Percentiles rank a stretch among this genome's conserved stretches.
Conservation (phyloP, 164 flowering plant genomes). For the Pachysandra terminalis region DNA sequence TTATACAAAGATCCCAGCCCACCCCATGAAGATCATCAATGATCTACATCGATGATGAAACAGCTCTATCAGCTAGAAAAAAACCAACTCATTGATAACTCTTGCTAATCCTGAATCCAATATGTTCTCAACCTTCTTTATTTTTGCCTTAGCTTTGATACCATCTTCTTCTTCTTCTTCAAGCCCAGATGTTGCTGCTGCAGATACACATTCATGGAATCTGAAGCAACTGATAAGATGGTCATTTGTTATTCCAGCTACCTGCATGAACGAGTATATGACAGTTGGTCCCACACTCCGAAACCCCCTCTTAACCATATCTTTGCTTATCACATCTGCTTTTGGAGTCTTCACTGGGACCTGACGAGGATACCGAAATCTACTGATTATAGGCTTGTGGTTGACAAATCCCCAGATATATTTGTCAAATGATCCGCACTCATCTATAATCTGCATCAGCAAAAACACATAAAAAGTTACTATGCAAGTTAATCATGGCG, state of each 20-base stretch:
- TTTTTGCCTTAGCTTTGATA: conserved; percentile 6
- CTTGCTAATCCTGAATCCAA: conserved; percentile 12
- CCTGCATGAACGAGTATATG: conserved; percentile 39
- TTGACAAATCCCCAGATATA: conserved; percentile 37
- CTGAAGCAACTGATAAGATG: conserved; percentile 36
- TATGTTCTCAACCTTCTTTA: conserved; percentile 11
- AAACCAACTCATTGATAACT: conserved; percentile 20
- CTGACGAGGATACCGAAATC: conserved; percentile 34
- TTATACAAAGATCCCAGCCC: too few species aligned
- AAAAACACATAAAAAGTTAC: background rate
- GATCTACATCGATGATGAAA: conserved; percentile 32
- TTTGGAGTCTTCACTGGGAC: conserved; percentile 37
- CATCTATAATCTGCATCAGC: conserved; percentile 26
- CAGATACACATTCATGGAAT: conserved; percentile 26
- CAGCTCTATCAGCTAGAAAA: too few species aligned
- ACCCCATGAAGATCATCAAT: too few species aligned
- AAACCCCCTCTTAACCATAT: conserved; percentile 32
- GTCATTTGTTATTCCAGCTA: conserved; percentile 35
- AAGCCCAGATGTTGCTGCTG: background rate
- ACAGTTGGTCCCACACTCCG: conserved; percentile 38
- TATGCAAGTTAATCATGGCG: background rate
- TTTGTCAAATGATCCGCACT: conserved; percentile 32
- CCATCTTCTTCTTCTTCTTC: too few species aligned
- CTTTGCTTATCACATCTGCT: conserved; percentile 38
- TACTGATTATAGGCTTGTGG: conserved; percentile 28